Conservation (phyloP, 2,329 filamentous ascomycete species). For the Pseudogymnoascus verrucosus region DNA sequence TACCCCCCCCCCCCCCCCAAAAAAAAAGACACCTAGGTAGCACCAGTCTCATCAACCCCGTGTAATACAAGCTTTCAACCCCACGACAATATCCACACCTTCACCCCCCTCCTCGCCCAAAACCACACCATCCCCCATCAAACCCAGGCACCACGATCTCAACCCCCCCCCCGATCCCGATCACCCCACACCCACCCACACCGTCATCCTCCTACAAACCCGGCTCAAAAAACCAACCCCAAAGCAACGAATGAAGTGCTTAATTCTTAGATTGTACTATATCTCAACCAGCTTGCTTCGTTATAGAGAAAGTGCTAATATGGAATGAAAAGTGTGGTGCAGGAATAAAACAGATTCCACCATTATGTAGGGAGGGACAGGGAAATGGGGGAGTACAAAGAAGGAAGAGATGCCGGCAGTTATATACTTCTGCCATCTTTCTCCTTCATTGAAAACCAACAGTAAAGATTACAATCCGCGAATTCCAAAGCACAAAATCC, state of each 20-base stretch:
- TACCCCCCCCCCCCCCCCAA: too few species aligned
- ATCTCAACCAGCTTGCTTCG: too few species aligned
- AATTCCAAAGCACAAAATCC: not conserved
- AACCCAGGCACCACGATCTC: not conserved
- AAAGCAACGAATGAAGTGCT: not conserved
- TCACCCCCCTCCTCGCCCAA: too few species aligned
- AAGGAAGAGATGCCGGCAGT: not conserved
- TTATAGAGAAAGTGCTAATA: not conserved
- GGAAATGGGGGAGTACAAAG: not conserved
- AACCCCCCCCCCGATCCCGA: not conserved
- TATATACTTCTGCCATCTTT: not conserved
- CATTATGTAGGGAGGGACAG: not conserved
- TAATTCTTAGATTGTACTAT: not conserved
- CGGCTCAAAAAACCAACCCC: not conserved
- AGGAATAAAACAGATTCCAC: not conserved
- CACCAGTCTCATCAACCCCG: too few species aligned
- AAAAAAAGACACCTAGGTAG: not conserved
- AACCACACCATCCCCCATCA: too few species aligned
- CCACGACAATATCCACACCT: too few species aligned
- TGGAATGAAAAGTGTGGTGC: not conserved
- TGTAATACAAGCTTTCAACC: too few species aligned
- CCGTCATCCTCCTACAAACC: not conserved
- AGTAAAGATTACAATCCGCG: not conserved
- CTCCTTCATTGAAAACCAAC: not conserved
- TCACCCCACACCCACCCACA: not conserved